Conservation (phyloP, 2,329 filamentous ascomycete genomes). For the Apiospora malaysiana region DNA sequence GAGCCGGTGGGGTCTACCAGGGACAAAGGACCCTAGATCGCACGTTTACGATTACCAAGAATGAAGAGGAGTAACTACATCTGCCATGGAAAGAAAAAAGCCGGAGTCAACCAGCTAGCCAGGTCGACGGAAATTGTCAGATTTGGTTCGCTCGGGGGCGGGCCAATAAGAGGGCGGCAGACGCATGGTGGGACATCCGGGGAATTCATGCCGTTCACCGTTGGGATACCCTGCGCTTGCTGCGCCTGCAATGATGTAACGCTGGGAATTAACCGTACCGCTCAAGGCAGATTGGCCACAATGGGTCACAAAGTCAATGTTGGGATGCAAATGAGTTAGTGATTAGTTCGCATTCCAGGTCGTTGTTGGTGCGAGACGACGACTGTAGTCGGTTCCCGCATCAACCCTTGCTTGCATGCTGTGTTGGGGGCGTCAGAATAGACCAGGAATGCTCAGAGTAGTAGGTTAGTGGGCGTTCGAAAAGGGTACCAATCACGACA, state of each 20-base stretch:
- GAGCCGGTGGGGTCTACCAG: constrained; percentile 2
- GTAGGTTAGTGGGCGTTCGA: neutral
- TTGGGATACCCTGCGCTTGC: neutral
- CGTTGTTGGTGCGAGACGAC: neutral
- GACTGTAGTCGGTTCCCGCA: neutral
- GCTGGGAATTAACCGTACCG: neutral
- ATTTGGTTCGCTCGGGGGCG: neutral
- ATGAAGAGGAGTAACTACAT: neutral
- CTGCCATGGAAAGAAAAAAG: neutral
- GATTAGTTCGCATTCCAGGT: neutral
- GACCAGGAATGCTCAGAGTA: neutral
- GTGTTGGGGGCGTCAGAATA: neutral
- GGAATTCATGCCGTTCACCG: neutral
- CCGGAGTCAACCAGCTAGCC: neutral
- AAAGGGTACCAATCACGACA: neutral
- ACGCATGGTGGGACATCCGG: neutral
- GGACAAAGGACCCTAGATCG: constrained; percentile 3
- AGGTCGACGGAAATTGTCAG: constrained; percentile 13
- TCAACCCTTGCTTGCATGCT: neutral
- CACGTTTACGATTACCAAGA: neutral
- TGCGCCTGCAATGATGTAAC: neutral
- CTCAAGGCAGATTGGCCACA: neutral
- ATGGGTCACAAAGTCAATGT: no score
- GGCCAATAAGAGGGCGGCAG: neutral
- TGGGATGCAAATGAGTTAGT: neutral